Conservation (phyloP, 1,284 basidiomycete genomes). For the Moesziomyces sp. region DNA sequence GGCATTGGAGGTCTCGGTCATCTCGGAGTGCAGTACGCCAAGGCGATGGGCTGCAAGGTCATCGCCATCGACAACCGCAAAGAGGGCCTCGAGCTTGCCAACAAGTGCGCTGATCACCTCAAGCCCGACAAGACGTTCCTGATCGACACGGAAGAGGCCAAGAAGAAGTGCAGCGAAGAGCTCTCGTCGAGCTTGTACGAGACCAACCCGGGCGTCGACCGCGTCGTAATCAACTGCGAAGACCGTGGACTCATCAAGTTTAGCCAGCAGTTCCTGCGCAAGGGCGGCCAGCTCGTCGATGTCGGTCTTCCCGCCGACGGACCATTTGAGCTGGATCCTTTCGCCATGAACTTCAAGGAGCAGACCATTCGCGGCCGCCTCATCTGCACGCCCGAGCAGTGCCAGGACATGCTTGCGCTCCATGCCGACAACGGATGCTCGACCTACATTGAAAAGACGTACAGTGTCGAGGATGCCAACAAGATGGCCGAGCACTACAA, state of each 20-base stretch:
- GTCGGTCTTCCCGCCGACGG: slow-evolving; percentile 58
- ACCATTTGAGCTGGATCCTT: slow-evolving; percentile 53
- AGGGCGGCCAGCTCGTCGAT: slow-evolving; percentile 55
- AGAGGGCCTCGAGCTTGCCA: slow-evolving; percentile 35
- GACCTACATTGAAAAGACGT: slow-evolving; percentile 59
- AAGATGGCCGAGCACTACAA: slow-evolving; percentile 55
- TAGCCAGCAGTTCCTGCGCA: slow-evolving; percentile 56
- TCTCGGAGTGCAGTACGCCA: slow-evolving; percentile 67
- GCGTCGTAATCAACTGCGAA: slow-evolving; percentile 57
- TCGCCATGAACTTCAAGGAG: slow-evolving; percentile 61
- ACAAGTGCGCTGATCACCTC: slow-evolving; percentile 44
- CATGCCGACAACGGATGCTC: slow-evolving; percentile 48
- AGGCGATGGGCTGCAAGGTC: slow-evolving; percentile 67
- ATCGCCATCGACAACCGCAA: slow-evolving; percentile 65
- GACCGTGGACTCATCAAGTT: slow-evolving; percentile 47
- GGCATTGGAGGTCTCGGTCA: slow-evolving; percentile 70
- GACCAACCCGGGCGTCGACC: slow-evolving; percentile 58
- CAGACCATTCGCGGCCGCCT: slow-evolving; percentile 57
- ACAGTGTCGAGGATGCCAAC: slow-evolving; percentile 54
- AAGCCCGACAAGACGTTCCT: slow-evolving; percentile 54
- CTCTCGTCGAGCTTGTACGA: slow-evolving; percentile 53
- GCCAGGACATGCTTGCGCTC: slow-evolving; percentile 57
- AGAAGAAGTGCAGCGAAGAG: slow-evolving; percentile 45
- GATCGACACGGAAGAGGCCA: slow-evolving; percentile 48
- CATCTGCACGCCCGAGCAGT: slow-evolving; percentile 59